Base-by-base conservation (phyloP, 495 filamentous ascomycete species). In the Annulohypoxylon nitens region DNA sequence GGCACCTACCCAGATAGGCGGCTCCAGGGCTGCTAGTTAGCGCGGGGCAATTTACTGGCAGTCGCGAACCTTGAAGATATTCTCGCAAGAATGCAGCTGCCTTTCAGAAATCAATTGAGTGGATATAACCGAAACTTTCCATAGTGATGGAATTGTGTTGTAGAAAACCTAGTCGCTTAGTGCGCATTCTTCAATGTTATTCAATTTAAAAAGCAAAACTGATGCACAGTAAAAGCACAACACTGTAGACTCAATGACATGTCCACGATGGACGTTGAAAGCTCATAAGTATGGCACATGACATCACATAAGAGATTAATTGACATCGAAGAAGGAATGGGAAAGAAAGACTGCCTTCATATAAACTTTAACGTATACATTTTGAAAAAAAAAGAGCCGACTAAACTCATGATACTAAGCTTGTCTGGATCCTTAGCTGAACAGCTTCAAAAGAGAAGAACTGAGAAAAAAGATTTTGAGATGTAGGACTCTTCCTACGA, bases 1-100 rank as follows among this genome's bases (percentile, higher is more conserved):
- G 55, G 20, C 47, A 47, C 71, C 55, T 55, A 67, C 30, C 66
- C 61, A 64, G 64, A 1, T 34, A 33, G 30, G 30, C 30, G 30
- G 30, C 30, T 30, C 30, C 30, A 30, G 5, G 30, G 14, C 54
- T 54, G n/a, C 4, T 55, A 51, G 58, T 6, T 12, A 41, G 20
- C 30, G 50, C 50, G 50, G 25, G 12, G 23, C 23, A 54, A 30
- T 4, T 6, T 26, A 23, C 20, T 23, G 20, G 20, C 20, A 36
- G 30, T 3, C 30, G 30, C 30, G 51, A 36, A 25, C 36, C 14
- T 26, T 23, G 51, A 50, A 51, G 48, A 26, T 26, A 51, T 51
- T 26, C 9, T 51, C 4, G 20, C 23, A 23, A 51, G 48, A 26
- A 51, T 51, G 48, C 12, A 12, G 10, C 11, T 51, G 48, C 48